phyloP scores from a whole-genome alignment of 1,139 yeast species.

The Saccharomycopsis phalli region DNA sequence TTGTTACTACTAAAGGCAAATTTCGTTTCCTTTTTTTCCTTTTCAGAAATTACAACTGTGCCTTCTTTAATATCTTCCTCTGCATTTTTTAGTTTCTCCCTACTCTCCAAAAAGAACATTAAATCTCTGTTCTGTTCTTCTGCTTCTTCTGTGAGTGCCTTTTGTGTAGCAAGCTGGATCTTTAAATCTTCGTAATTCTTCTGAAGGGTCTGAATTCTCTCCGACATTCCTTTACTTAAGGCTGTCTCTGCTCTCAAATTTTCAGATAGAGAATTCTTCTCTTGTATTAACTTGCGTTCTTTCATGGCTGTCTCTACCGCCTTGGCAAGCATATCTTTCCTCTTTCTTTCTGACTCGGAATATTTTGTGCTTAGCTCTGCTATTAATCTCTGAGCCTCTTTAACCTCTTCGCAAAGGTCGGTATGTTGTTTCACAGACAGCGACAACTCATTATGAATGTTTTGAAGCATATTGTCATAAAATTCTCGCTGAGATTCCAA shows the following conservation, averaged over 20 bases:
- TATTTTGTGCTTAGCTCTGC: too few relatives aligned
- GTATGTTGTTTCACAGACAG: neutral
- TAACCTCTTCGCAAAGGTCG: slow-evolving; percentile 23
- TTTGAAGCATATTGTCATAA: slow-evolving; percentile 56
- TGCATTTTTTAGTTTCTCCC: slow-evolving; percentile 61
- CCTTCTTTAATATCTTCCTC: slow-evolving; percentile 69
- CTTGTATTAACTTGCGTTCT: slow-evolving; percentile 28
- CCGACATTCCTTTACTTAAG: slow-evolving; percentile 29
- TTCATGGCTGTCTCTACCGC: slow-evolving; percentile 28
- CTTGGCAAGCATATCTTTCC: too few relatives aligned
- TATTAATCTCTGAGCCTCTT: slow-evolving; percentile 8
- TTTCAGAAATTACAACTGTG: slow-evolving; percentile 29
- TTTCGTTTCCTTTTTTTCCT: slow-evolving; percentile 11
- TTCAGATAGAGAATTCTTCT: slow-evolving; percentile 24
- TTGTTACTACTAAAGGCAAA: too few relatives aligned
- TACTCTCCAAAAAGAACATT: slow-evolving; percentile 73
- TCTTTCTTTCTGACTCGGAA: too few relatives aligned
- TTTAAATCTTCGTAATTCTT: slow-evolving; percentile 19
- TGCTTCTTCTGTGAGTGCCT: slow-evolving; percentile 41
- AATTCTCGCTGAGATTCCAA: slow-evolving; percentile 84
- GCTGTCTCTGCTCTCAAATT: slow-evolving; percentile 40
- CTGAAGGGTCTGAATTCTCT: slow-evolving; percentile 29
- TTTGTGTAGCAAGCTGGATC: slow-evolving; percentile 21
- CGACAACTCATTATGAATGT: slow-evolving; percentile 28
- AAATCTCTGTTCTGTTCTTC: slow-evolving; percentile 68